Evolutionary conservation across 148 eudicot species (phyloP), one percentile per base, ranked within the genome.

Genomic region (Persicaria tinctoria): DNA sequence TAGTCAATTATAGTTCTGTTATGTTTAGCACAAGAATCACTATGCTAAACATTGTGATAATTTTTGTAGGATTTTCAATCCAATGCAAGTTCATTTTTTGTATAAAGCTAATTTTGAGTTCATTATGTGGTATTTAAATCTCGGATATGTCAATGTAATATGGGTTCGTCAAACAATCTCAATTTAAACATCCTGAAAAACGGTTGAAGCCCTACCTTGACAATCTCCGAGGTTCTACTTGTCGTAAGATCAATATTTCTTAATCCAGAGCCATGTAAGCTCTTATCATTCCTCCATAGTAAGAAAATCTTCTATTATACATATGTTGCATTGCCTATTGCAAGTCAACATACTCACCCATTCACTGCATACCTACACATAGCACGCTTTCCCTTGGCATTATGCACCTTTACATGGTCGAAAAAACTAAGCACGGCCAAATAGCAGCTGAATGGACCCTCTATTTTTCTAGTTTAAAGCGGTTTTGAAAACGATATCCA

Each of bases 201-300:
- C 64, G 86, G 89, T 56, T 95, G 97, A 97, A 95, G 99, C 76
- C 97, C 99, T 0, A 92, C 99, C 71, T 83, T 92, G 46, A 90
- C 99, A 53, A 95, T 92, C 80, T 90, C 91, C 23, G 81, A 90
- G 77, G 86, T 95, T 76, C 84, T 95, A 10, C 85, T 89, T 66
- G 92, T 97, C 2, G 75, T 95, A 53, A 83, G 84, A 83, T 82
- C 92, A 51, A 77, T 92, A 45, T 90, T 95, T 77, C 82, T 87
- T 38, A 88, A 53, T 79, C 97, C 96, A 63, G 88, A 87, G 57
- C 86, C 91, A 17, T 87, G 99, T 92, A 82, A 82, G 99, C 77
- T 8, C 14, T 68, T 55, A 45, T 46, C 0, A 68, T 68, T 11
- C n/a, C 48, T 12, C n/a, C 5, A 4, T 41, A 38, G 12, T 68